A percentile compares a stretch with the other conserved stretches of the same genome.
Evolutionary conservation across 1,284 basidiomycete genomes (phyloP).

Genomic region (Moesziomyces parantarcticus): DNA sequence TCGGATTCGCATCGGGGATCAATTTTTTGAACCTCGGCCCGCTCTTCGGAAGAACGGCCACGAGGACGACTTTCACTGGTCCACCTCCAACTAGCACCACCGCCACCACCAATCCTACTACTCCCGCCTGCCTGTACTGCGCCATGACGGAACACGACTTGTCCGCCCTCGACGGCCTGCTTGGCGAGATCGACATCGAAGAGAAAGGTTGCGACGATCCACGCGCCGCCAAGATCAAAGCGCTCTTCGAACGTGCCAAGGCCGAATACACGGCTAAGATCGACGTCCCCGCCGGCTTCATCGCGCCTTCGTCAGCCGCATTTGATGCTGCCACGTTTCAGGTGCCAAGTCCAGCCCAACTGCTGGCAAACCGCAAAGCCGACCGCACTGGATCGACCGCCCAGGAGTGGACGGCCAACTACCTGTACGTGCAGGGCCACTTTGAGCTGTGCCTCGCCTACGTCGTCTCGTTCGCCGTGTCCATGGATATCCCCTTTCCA

Average conservation of each 20-base stretch:
- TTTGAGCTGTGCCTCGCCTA: slow-evolving; percentile 38
- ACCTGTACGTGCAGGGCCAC: slow-evolving; percentile 28
- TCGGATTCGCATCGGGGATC: slow-evolving; percentile 24
- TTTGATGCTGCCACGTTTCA: slow-evolving; percentile 9
- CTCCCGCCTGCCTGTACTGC: neutral
- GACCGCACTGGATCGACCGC: slow-evolving; percentile 21
- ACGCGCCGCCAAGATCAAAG: slow-evolving; percentile 32
- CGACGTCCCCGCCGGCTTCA: slow-evolving; percentile 28
- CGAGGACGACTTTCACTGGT: neutral
- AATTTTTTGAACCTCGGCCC: slow-evolving; percentile 9
- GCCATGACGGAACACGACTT: slow-evolving; percentile 34
- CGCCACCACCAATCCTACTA: too few species aligned
- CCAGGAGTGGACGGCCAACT: slow-evolving; percentile 45
- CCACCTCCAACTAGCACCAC: neutral
- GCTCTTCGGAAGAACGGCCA: neutral
- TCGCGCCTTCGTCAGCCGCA: slow-evolving; percentile 1
- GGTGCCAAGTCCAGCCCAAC: slow-evolving; percentile 11
- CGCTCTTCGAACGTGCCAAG: slow-evolving; percentile 40
- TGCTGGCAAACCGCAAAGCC: slow-evolving; percentile 9
- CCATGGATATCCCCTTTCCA: slow-evolving; percentile 21
- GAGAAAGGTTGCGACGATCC: slow-evolving; percentile 26
- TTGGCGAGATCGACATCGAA: slow-evolving; percentile 38
- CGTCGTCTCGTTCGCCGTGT: slow-evolving; percentile 28
- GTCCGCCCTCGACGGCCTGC: slow-evolving; percentile 28
- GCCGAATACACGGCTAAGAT: slow-evolving; percentile 37